Percentiles rank a stretch among this genome's conserved stretches.
phyloP scores from a whole-genome alignment of 108 stramenopile genomes.

The Fistulifera solaris region DNA sequence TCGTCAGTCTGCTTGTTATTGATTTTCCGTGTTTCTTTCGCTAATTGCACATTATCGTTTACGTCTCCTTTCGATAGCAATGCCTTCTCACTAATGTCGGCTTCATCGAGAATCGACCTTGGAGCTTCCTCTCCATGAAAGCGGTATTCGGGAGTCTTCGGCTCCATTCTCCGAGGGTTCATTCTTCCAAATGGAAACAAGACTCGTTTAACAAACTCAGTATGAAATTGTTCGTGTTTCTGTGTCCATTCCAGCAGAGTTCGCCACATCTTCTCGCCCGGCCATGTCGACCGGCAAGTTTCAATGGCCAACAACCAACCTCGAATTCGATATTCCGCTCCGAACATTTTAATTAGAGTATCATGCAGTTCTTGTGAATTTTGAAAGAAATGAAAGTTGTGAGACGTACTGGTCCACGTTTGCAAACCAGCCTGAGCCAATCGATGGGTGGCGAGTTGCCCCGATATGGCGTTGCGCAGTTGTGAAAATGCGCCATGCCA shows the following conservation, averaged over 20 bases:
- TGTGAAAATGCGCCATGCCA: slow-evolving; percentile 18
- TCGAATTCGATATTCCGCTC: slow-evolving; percentile 41
- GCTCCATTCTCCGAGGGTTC: slow-evolving; percentile 20
- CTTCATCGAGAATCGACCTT: too few relatives aligned
- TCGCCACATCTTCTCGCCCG: not conserved
- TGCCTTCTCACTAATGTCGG: too few relatives aligned
- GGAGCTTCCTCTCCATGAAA: not conserved
- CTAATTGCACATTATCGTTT: too few relatives aligned
- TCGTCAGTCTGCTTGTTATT: slow-evolving; percentile 15
- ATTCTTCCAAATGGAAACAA: slow-evolving; percentile 34
- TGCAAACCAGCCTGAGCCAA: slow-evolving; percentile 19
- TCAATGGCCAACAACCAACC: slow-evolving; percentile 38
- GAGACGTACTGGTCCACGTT: slow-evolving; percentile 24
- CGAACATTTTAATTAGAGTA: slow-evolving; percentile 38
- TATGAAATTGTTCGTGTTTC: not conserved
- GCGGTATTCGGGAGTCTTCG: slow-evolving; percentile 23
- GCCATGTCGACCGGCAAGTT: slow-evolving; percentile 3
- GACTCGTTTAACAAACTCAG: slow-evolving; percentile 10
- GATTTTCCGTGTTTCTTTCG: slow-evolving; percentile 1
- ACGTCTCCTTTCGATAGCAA: too few relatives aligned
- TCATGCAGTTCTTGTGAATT: slow-evolving; percentile 64
- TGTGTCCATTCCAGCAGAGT: slow-evolving; percentile 14
- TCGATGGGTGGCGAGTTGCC: slow-evolving; percentile 23
- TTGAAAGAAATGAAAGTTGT: slow-evolving; percentile 12
- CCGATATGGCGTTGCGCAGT: slow-evolving; percentile 8